Evolutionary conservation across 352 stramenopile genomes (phyloP).

Genomic region (Halophytophthora polymorphica): DNA sequence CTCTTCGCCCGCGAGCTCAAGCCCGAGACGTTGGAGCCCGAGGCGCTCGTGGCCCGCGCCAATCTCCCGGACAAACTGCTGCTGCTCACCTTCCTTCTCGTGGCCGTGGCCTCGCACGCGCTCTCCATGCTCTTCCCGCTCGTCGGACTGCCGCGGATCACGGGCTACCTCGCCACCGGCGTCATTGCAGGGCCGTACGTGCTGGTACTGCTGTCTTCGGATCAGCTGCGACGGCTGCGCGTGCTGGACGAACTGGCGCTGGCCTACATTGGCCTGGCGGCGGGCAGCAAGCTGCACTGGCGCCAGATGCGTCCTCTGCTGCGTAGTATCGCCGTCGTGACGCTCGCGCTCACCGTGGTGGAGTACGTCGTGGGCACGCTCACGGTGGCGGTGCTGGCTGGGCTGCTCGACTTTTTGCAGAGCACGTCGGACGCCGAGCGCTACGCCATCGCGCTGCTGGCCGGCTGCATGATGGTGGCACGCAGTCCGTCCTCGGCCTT

Average conservation of each 20-base stretch:
- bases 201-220: slow-evolving; percentile 42
- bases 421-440: slow-evolving; percentile 54
- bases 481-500: slow-evolving; percentile 62
- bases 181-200: slow-evolving; percentile 68
- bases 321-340: slow-evolving; percentile 51
- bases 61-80: slow-evolving; percentile 54
- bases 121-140: slow-evolving; percentile 61
- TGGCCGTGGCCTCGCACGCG: slow-evolving; percentile 55
- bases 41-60: slow-evolving; percentile 43
- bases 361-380: slow-evolving; percentile 68
- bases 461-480: slow-evolving; percentile 72
- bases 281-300: slow-evolving; percentile 64
- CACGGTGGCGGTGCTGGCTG: slow-evolving; percentile 53
- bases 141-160: slow-evolving; percentile 58
- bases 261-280: slow-evolving; percentile 62
- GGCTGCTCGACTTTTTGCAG: slow-evolving; percentile 63
- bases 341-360: slow-evolving; percentile 45
- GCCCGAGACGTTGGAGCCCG: slow-evolving; percentile 47
- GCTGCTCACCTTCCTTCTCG: slow-evolving; percentile 53
- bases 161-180: slow-evolving; percentile 62
- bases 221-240: slow-evolving; percentile 46
- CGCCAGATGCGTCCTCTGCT: slow-evolving; percentile 59
- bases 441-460: slow-evolving; percentile 58
- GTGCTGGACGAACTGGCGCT: slow-evolving; percentile 66
- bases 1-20: slow-evolving; percentile 63